Evolutionary conservation across 305 asterid genomes (phyloP).

Genomic region (Stenogyne calaminthoides): DNA sequence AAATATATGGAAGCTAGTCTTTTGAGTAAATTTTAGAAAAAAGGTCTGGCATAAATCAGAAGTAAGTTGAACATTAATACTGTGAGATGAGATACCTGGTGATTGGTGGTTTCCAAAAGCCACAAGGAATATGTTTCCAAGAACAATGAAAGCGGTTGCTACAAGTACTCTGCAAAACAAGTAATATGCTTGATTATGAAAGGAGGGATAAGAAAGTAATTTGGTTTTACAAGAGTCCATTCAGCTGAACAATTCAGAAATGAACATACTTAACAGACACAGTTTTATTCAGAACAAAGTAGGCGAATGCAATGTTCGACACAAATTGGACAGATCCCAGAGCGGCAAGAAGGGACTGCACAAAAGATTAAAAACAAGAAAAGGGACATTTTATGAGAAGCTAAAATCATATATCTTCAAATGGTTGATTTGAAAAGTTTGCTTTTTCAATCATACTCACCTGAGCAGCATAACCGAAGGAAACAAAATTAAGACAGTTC

Average conservation of each 20-base stretch:
- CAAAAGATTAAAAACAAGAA: slow-evolving; percentile 27
- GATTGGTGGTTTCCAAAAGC: slow-evolving; percentile 99
- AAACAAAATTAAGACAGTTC: slow-evolving; percentile 88
- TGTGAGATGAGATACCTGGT: slow-evolving; percentile 68
- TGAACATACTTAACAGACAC: slow-evolving; percentile 80
- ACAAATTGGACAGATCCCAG: slow-evolving; percentile 95
- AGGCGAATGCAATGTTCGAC: slow-evolving; percentile 89
- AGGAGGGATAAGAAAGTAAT: slow-evolving; percentile 20
- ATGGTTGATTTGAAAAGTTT: slow-evolving; percentile 28
- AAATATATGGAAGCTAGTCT: slow-evolving; percentile 13
- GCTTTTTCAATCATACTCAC: slow-evolving; percentile 46
- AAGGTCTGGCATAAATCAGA: slow-evolving; percentile 14
- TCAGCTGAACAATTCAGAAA: slow-evolving; percentile 21
- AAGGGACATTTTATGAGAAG: slow-evolving; percentile 21
- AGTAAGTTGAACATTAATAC: slow-evolving; percentile 26
- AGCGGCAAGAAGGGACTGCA: slow-evolving; percentile 97
- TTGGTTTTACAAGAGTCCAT: slow-evolving; percentile 28
- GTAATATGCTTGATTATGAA: slow-evolving; percentile 21
- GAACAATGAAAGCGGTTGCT: slow-evolving; percentile 94
- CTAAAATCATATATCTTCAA: slow-evolving; percentile 14
- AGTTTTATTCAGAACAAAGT: slow-evolving; percentile 79
- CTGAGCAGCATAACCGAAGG: slow-evolving; percentile 99
- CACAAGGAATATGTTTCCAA: slow-evolving; percentile 94
- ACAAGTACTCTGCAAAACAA: slow-evolving; percentile 68
- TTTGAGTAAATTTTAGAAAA: slow-evolving; percentile 6